Percentiles rank a stretch among this genome's conserved stretches.
phyloP scores from a whole-genome alignment of 2,329 filamentous ascomycete genomes.

The Akanthomyces muscarius region DNA sequence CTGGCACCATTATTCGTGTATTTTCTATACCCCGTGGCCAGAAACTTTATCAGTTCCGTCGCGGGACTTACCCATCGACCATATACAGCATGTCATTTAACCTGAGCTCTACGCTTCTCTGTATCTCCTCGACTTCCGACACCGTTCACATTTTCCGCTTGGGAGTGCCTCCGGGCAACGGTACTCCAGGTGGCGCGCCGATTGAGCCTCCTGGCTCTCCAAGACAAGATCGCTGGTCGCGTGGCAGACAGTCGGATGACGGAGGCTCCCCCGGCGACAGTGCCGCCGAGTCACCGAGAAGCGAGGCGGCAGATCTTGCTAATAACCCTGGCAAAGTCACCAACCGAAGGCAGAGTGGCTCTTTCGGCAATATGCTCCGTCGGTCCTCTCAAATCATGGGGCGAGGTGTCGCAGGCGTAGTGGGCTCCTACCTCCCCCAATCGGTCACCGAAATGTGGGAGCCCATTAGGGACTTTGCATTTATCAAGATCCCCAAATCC shows the following conservation, averaged over 20 bases:
- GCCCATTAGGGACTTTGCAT: conserved; percentile 89
- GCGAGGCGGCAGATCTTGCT: conserved; percentile 42
- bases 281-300: conserved; percentile 50
- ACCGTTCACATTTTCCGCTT: conserved; percentile 96
- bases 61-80: conserved; percentile 89
- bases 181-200: conserved; percentile 34
- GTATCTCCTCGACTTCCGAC: conserved; percentile 92
- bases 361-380: conserved; percentile 85
- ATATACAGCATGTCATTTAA: conserved; percentile 99
- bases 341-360: conserved; percentile 60
- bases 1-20: conserved; percentile 93
- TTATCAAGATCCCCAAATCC: conserved; percentile 81
- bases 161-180: conserved; percentile 42
- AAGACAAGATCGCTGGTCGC: conserved; percentile 49
- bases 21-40: conserved; percentile 88
- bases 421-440: conserved; percentile 87
- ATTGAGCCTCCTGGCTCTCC: conserved; percentile 39
- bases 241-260: conserved; percentile 49
- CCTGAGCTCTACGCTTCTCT: conserved; percentile 84
- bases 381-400: conserved; percentile 92
- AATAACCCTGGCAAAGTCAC: conserved; percentile 25
- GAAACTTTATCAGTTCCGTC: conserved; percentile 93
- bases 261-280: conserved; percentile 38
- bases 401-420: conserved; percentile 79
- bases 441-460: conserved; percentile 99